These are phyloP conservation scores for Aurinia saxatilis DNA, from an alignment of 345 rosid genomes.

Conservation along the genomic window DNA sequence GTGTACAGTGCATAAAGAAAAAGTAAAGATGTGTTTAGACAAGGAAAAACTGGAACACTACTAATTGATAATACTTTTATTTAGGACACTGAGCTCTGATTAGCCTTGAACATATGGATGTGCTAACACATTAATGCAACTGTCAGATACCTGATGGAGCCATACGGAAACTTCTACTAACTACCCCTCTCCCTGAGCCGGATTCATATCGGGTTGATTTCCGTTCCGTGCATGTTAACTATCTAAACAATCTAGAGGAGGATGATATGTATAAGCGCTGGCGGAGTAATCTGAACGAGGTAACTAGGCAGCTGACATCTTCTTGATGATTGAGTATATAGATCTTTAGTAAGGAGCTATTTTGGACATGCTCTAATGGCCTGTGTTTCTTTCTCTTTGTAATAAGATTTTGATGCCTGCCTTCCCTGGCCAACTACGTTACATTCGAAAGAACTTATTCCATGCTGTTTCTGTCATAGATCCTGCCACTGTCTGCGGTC, in stretches of 20 bases:
- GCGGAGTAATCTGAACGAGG: constrained; percentile 94
- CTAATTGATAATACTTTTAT: not conserved
- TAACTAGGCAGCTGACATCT: constrained; percentile 21
- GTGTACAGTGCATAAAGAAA: not conserved
- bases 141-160: constrained; percentile 64
- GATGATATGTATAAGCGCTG: constrained; percentile 93
- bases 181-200: constrained; percentile 65
- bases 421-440: constrained; percentile 91
- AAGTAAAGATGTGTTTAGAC: not conserved
- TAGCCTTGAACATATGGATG: constrained; percentile 2
- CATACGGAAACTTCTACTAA: constrained; percentile 57
- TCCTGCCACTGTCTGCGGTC: constrained; percentile 83
- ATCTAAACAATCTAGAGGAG: constrained; percentile 95
- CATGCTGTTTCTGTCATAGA: constrained; percentile 94
- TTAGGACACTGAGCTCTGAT: constrained; percentile 9
- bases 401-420: constrained; percentile 95
- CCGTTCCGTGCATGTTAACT: constrained; percentile 82
- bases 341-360: constrained; percentile 11
- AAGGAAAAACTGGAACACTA: constrained; percentile 3
- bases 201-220: constrained; percentile 74
- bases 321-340: constrained; percentile 10
- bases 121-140: constrained; percentile 12
- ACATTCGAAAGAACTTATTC: constrained; percentile 87
- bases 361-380: constrained; percentile 8
- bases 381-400: constrained; percentile 18